Percentiles rank a stretch among this genome's conserved stretches.
These are phyloP conservation scores for Epichloe festucae DNA, from an alignment of 2,329 filamentous ascomycete genomes.

Conservation along the genomic window DNA sequence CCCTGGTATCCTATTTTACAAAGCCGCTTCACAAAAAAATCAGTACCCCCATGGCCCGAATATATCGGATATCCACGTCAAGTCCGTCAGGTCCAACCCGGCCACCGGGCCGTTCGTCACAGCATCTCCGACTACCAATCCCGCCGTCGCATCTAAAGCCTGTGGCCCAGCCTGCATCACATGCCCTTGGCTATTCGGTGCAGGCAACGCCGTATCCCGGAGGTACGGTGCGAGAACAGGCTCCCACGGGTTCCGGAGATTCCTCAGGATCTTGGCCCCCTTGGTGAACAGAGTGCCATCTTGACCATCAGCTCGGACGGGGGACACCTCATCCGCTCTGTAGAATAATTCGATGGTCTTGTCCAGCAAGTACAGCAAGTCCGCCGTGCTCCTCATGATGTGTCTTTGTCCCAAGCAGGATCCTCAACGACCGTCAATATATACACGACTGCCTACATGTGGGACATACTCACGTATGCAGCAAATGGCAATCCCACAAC, in stretches of 20 bases:
- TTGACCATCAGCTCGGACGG: constrained; percentile 13
- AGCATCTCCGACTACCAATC: constrained; percentile 9
- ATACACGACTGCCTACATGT: constrained; percentile 25
- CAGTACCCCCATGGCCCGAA: constrained; percentile 25
- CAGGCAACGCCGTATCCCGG: constrained; percentile 2
- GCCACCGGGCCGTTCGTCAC: constrained; percentile 9
- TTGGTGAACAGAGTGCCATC: constrained; percentile 21
- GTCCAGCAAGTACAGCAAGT: constrained; percentile 23
- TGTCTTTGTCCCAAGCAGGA: constrained; percentile 27
- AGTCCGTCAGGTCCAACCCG: constrained; percentile 20
- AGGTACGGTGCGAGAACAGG: constrained; percentile 19
- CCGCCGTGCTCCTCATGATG: constrained; percentile 20
- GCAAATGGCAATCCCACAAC: constrained; percentile 21
- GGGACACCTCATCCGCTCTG: constrained; percentile 15
- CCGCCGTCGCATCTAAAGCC: constrained; percentile 1
- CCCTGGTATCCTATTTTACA: background rate
- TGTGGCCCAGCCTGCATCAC: background rate
- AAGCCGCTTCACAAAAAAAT: background rate
- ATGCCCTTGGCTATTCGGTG: background rate
- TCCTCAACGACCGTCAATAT: constrained; percentile 26
- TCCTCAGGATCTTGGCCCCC: constrained; percentile 22
- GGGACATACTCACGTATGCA: constrained; percentile 21
- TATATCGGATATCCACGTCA: constrained; percentile 25
- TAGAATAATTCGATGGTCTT: constrained; percentile 20
- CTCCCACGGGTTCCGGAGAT: constrained; percentile 23